Conservation (phyloP, 73 alveolate species). For the Halteria grandinella region DNA sequence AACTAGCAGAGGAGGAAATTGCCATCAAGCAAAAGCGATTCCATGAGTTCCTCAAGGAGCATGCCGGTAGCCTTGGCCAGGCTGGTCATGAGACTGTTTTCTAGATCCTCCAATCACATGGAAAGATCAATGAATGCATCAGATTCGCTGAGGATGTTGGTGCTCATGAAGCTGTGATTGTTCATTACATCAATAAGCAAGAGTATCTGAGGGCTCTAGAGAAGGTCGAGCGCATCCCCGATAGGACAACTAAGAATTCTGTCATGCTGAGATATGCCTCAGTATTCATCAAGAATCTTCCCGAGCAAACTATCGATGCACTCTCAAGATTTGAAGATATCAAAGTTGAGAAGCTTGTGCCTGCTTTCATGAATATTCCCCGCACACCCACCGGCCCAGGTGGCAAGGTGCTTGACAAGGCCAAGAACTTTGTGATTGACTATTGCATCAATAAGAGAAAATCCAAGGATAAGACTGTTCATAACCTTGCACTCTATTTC, state of each 20-base stretch:
- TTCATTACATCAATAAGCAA: slow-evolving; percentile 89
- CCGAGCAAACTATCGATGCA: slow-evolving; percentile 79
- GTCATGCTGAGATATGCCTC: slow-evolving; percentile 87
- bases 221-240: slow-evolving; percentile 64
- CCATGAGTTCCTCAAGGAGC: slow-evolving; percentile 63
- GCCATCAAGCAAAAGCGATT: slow-evolving; percentile 32
- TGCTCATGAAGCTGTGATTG: slow-evolving; percentile 85
- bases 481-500: slow-evolving; percentile 89
- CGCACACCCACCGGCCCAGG: too few relatives aligned
- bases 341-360: slow-evolving; percentile 83
- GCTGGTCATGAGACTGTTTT: slow-evolving; percentile 84
- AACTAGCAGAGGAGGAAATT: slow-evolving; percentile 26
- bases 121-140: slow-evolving; percentile 90
- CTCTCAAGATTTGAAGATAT: slow-evolving; percentile 73
- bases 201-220: slow-evolving; percentile 80
- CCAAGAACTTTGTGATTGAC: slow-evolving; percentile 71
- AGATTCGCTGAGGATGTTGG: slow-evolving; percentile 82
- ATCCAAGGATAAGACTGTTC: slow-evolving; percentile 81
- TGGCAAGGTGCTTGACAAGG: too few relatives aligned
- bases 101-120: slow-evolving; percentile 85
- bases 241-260: slow-evolving; percentile 67
- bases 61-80: slow-evolving; percentile 70
- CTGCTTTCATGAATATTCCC: slow-evolving; percentile 90
- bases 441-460: slow-evolving; percentile 81
- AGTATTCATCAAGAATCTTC: slow-evolving; percentile 87